These are phyloP conservation scores for Myriangium duriaei DNA, from an alignment of 2,329 filamentous ascomycete genomes.

Conservation along the genomic window DNA sequence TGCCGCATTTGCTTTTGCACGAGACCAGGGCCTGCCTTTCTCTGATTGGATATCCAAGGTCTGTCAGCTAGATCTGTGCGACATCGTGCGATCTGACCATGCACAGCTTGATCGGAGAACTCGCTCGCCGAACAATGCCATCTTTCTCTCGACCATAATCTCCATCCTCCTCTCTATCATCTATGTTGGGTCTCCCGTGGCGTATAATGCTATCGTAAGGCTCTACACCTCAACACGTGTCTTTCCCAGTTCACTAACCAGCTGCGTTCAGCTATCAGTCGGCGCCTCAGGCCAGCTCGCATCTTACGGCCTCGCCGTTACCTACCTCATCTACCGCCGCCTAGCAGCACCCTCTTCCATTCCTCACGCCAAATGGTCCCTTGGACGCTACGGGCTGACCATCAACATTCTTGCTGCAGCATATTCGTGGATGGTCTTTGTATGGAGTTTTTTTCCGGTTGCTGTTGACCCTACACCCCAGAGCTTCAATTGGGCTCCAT, in stretches of 20 bases:
- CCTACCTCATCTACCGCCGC: slow-evolving; percentile 28
- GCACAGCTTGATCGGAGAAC: neutral
- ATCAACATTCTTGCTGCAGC: slow-evolving; percentile 27
- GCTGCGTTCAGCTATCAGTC: slow-evolving; percentile 21
- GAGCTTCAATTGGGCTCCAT: slow-evolving; percentile 20
- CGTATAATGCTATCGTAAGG: slow-evolving; percentile 13
- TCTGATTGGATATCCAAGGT: slow-evolving; percentile 14
- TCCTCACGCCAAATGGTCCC: slow-evolving; percentile 26
- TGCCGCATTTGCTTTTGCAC: slow-evolving; percentile 16
- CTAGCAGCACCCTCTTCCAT: slow-evolving; percentile 26
- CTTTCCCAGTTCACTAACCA: too few species aligned
- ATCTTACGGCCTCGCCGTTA: slow-evolving; percentile 30
- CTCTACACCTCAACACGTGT: too few species aligned
- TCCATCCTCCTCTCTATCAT: slow-evolving; percentile 17
- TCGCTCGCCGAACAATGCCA: slow-evolving; percentile 16
- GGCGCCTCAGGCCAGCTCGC: slow-evolving; percentile 27
- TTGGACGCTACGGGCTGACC: slow-evolving; percentile 26
- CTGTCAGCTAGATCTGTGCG: neutral
- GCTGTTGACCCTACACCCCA: slow-evolving; percentile 14
- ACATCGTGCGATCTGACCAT: too few species aligned
- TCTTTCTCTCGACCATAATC: slow-evolving; percentile 16
- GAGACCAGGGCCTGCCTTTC: slow-evolving; percentile 19
- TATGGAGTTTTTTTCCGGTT: slow-evolving; percentile 23
- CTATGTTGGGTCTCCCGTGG: slow-evolving; percentile 17
- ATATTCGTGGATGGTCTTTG: slow-evolving; percentile 26